Conservation (phyloP, 2,329 filamentous ascomycete species). For the Nothomitra cinnamomea region DNA sequence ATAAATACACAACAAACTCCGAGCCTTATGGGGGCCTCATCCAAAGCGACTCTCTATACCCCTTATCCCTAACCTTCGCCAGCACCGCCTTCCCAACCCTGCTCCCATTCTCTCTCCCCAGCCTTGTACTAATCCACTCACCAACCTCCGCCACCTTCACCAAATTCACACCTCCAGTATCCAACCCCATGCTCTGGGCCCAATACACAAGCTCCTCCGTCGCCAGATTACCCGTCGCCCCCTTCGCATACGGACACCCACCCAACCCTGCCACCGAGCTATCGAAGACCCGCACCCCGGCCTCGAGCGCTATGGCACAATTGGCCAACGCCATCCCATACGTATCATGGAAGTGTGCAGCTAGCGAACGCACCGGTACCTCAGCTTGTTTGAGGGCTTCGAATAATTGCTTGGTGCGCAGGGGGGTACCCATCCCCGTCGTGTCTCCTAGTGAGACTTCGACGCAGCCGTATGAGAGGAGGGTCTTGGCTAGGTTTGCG, state of each 20-base stretch:
- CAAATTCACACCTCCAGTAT: conserved; percentile 50
- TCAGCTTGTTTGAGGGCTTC: conserved; percentile 48
- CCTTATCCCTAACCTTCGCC: conserved; percentile 11
- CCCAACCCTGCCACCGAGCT: conserved; percentile 64
- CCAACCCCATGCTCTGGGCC: conserved; percentile 54
- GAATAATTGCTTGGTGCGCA: conserved; percentile 46
- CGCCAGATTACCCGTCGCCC: conserved; percentile 72
- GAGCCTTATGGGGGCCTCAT: too few species aligned
- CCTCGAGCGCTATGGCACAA: conserved; percentile 56
- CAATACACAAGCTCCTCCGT: conserved; percentile 72
- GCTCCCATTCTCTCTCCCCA: conserved; percentile 46
- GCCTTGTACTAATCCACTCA: conserved; percentile 49
- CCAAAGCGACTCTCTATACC: too few species aligned
- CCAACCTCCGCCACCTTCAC: conserved; percentile 51
- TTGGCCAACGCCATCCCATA: conserved; percentile 78
- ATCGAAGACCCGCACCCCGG: conserved; percentile 66
- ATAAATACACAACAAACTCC: too few species aligned
- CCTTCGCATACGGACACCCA: conserved; percentile 71
- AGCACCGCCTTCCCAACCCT: conserved; percentile 46
- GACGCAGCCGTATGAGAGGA: conserved; percentile 76
- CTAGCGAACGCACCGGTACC: conserved; percentile 51
- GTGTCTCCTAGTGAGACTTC: conserved; percentile 86
- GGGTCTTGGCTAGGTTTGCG: conserved; percentile 40
- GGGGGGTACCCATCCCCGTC: conserved; percentile 76
- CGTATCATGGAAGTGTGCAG: conserved; percentile 80